Conservation (phyloP, 352 stramenopile genomes). For the Phytophthora quininea region DNA sequence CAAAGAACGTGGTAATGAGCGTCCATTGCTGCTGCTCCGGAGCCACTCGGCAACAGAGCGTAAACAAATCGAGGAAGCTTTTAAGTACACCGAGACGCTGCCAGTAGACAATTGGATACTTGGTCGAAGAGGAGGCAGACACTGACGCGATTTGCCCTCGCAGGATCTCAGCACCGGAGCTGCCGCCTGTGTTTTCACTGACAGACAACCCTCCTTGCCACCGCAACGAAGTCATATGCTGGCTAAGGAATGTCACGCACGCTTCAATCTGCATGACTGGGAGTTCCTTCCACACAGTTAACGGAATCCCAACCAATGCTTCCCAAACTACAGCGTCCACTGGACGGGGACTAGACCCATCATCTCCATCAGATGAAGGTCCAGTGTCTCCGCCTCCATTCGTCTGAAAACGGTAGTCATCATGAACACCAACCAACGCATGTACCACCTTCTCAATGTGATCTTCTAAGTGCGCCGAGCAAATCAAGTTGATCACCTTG, state of each 20-base stretch:
- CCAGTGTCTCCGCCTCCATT: conserved; percentile 2
- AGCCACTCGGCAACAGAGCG: conserved; percentile 62
- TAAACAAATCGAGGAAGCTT: conserved; percentile 79
- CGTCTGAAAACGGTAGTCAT: conserved; percentile 79
- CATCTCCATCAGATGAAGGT: conserved; percentile 5
- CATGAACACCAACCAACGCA: conserved; percentile 77
- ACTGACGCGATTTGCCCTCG: conserved; percentile 15
- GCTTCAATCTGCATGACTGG: conserved; percentile 48
- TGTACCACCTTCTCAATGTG: conserved; percentile 86
- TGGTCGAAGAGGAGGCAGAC: conserved; percentile 11
- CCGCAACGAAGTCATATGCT: conserved; percentile 65
- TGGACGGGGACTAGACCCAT: conserved; percentile 41
- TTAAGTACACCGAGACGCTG: conserved; percentile 77
- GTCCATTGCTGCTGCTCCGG: conserved; percentile 72
- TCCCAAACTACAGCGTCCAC: conserved; percentile 78
- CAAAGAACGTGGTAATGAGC: conserved; percentile 75
- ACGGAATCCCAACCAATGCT: conserved; percentile 54
- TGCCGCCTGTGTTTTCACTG: conserved; percentile 1
- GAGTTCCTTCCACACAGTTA: conserved; percentile 52
- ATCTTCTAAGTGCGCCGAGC: conserved; percentile 66
- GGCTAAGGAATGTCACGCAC: conserved; percentile 61
- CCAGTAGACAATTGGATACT: conserved; percentile 71
- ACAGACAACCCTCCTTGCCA: conserved; percentile 53
- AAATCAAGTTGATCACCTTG: conserved; percentile 75
- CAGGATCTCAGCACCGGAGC: conserved; percentile 10